Evolutionary conservation across 169 alveolate genomes (phyloP), one percentile per base, ranked within the genome.

Genomic region (Besnoitia besnoiti): DNA sequence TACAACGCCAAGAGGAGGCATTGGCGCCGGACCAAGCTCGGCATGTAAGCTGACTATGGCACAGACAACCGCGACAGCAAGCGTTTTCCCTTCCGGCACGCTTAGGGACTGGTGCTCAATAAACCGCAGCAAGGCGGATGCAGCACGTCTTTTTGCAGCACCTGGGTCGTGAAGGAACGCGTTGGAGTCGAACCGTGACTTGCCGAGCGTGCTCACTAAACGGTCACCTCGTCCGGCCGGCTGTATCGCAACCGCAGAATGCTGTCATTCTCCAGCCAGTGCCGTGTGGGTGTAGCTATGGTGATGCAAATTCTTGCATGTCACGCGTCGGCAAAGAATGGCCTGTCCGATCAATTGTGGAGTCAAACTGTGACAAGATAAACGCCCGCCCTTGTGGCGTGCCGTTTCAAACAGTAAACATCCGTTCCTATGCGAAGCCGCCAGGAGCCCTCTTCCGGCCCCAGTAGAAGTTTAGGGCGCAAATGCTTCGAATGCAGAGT

Each of bases 11-110:
- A 98, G 97, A 97, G 99, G 94, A 97, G 99, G 94, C 97, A 97
- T 96, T 98, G 99, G 99, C 97, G 99, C 95, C 97, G 99, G 96
- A 98, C 99, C 42, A 98, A 98, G 97, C 97, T 98, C 92, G 98
- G 98, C 95, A 95, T 97, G 97, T 97, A 97, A 97, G 94, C 61
- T 77, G 40, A 55, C 35, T 1, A 55, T 8, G n/a, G n/a, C 55
- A 14, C 55, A 49, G 55, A 49, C 5, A 14, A 8, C 55, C 55
- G 14, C 55, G 24, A 49, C n/a, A 49, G 14, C 14, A 49, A 14
- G 55, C 55, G 14, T 14, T 49, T 49, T 49, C 14, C 24, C 55
- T 5, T 5, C 55, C 24, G 24, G 24, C 14, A 14, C 33, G 33
- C 73, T 12, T 55, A 55, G 16, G 73, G 73, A 55, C 35, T 55